Conservation (phyloP, 257 asterid species). For the Salvia hispanica region DNA sequence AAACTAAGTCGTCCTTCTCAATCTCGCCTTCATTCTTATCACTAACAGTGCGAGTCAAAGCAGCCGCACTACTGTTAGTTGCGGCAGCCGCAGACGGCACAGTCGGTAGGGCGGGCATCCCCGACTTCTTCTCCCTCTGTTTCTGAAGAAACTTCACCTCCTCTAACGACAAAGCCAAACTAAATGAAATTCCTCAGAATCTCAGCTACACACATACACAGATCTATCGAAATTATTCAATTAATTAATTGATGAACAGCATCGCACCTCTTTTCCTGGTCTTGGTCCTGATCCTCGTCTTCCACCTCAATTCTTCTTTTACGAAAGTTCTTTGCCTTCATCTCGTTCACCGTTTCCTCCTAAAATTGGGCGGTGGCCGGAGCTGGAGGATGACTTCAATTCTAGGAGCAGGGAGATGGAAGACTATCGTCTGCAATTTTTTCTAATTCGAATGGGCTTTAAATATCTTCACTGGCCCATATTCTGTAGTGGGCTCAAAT, state of each 20-base stretch:
- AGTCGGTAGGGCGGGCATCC: conserved; percentile 69
- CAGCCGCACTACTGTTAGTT: conserved; percentile 30
- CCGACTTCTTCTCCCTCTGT: conserved; percentile 83
- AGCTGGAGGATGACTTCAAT: neutral
- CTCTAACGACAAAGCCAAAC: conserved; percentile 70
- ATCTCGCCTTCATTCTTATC: conserved; percentile 70
- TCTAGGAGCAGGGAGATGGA: neutral
- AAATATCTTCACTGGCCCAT: neutral
- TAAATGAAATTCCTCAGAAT: conserved; percentile 23
- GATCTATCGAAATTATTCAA: neutral
- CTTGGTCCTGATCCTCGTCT: conserved; percentile 47
- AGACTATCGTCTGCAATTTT: neutral
- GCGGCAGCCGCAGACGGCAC: conserved; percentile 37
- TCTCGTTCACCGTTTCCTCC: conserved; percentile 12
- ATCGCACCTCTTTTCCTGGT: conserved; percentile 41
- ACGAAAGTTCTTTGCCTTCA: conserved; percentile 59
- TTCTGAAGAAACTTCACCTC: conserved; percentile 94
- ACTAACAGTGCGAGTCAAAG: conserved; percentile 47
- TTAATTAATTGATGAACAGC: neutral
- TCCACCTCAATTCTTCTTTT: conserved; percentile 17
- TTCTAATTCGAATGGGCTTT: neutral
- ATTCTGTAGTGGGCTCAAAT: conserved; percentile 1
- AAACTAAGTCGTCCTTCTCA: conserved; percentile 90
- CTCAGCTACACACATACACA: neutral
- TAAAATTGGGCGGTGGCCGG: neutral